Percentiles rank a stretch among this genome's conserved stretches.
Conservation (phyloP, 2,329 filamentous ascomycete species). For the Rachicladosporium sp. region DNA sequence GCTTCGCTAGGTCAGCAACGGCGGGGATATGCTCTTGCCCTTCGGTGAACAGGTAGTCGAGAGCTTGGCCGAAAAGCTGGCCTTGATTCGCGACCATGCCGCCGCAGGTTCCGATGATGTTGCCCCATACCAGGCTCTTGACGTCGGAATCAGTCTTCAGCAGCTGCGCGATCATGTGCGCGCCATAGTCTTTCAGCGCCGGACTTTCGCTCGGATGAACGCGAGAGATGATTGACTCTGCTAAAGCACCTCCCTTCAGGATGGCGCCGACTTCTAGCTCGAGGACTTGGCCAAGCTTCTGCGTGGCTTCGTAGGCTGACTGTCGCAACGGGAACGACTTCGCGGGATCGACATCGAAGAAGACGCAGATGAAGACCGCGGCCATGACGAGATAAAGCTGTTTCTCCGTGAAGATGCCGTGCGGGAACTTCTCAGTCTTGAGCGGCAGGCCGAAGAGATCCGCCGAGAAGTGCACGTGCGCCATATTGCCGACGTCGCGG, state of each 20-base stretch:
- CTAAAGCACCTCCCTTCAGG: slow-evolving; percentile 26
- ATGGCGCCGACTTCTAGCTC: slow-evolving; percentile 38
- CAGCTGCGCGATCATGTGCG: slow-evolving; percentile 43
- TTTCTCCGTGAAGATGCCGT: slow-evolving; percentile 41
- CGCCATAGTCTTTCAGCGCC: slow-evolving; percentile 40
- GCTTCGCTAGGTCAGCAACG: slow-evolving; percentile 36
- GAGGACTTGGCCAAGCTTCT: slow-evolving; percentile 38
- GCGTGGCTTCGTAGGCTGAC: slow-evolving; percentile 34
- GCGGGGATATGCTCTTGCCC: slow-evolving; percentile 36
- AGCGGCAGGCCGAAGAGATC: slow-evolving; percentile 44
- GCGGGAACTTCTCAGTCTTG: slow-evolving; percentile 39
- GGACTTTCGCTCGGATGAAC: slow-evolving; percentile 26
- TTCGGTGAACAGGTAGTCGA: slow-evolving; percentile 45
- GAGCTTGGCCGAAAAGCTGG: slow-evolving; percentile 44
- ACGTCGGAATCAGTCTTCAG: slow-evolving; percentile 34
- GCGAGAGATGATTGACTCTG: slow-evolving; percentile 27
- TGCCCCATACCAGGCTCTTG: slow-evolving; percentile 42
- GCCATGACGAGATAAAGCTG: slow-evolving; percentile 44
- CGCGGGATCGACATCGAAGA: slow-evolving; percentile 42
- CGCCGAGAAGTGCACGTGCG: slow-evolving; percentile 43
- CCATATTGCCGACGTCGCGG: slow-evolving; percentile 40
- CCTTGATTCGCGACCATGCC: slow-evolving; percentile 46
- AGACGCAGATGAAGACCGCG: slow-evolving; percentile 40
- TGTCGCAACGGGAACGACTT: slow-evolving; percentile 41
- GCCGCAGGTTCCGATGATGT: slow-evolving; percentile 46